Evolutionary conservation across 306 rosid species (phyloP), one percentile per base, ranked within the genome.

Genomic region (Dicorynia guianensis): DNA sequence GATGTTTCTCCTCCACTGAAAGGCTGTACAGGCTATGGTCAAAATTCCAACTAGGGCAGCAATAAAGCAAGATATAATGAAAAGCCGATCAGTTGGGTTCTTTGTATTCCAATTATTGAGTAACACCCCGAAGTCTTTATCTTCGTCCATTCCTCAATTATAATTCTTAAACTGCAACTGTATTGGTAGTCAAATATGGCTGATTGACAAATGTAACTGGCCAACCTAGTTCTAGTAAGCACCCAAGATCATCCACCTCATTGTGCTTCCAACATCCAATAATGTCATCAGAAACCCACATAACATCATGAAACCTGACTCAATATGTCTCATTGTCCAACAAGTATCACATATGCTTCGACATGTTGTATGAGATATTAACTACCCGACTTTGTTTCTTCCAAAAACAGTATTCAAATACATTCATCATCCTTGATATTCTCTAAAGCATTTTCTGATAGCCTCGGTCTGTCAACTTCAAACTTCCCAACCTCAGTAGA

Each of bases 1-100:
- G 72, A 96, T 96, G 79, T 96, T 89, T 82, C 99, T 85, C 88
- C 98, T 85, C 99, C 98, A 96, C 58, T 90, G 99, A 73, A 96
- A 96, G 63, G 99, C 97, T 0, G 98, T 89, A 77, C 87, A 92
- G 65, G 91, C 93, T 83, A 96, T 90, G 57, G 98, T 92, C 76
- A 92, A 79, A 84, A 90, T 88, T 71, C 99, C 99, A 86, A 96
- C 88, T 11, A 96, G 63, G 58, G 89, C 97, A 69, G 99, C 98
- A 38, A 84, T 49, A 9, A 85, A 71, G 76, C 88, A 90, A 71
- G 99, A 90, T 42, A 89, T 38, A 55, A 96, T 40, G 77, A 96
- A 89, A 78, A 96, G 76, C 48, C 84, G 75, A 77, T 96, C 99
- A 5, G 91, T 81, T 5, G 97, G 97, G 76, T 96, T 93, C 85